Conservation (phyloP, 331 rosid genomes). For the Phaseolus coccineus region DNA sequence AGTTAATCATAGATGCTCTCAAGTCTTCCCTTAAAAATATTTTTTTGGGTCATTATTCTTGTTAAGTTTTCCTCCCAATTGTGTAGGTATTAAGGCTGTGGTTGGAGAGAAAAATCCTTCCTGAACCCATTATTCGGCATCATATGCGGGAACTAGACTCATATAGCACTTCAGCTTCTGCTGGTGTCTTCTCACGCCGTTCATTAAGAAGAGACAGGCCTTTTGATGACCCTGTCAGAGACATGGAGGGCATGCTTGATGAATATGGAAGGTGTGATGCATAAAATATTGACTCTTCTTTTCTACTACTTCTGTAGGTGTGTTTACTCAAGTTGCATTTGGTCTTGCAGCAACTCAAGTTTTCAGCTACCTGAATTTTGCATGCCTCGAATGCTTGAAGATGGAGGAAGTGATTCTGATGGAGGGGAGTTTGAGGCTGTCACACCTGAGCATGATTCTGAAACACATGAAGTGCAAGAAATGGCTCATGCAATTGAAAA, state of each 20-base stretch:
- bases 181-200: slow-evolving; percentile 78
- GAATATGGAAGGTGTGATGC: slow-evolving; percentile 97
- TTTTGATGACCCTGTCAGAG: slow-evolving; percentile 95
- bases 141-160: slow-evolving; percentile 86
- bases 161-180: slow-evolving; percentile 58
- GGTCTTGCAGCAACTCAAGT: slow-evolving; percentile 85
- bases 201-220: slow-evolving; percentile 89
- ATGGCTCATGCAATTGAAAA: slow-evolving; percentile 57
- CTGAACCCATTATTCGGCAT: slow-evolving; percentile 71
- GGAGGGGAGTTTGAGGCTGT: slow-evolving; percentile 88
- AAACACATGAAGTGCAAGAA: slow-evolving; percentile 58
- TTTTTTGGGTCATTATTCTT: slow-evolving; percentile 31
- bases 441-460: slow-evolving; percentile 79
- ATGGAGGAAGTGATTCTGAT: slow-evolving; percentile 94
- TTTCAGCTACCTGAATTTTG: slow-evolving; percentile 92
- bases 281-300: slow-evolving; percentile 5
- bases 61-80: slow-evolving; percentile 40
- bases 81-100: slow-evolving; percentile 89
- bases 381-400: slow-evolving; percentile 90
- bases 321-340: slow-evolving; percentile 39
- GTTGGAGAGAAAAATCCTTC: slow-evolving; percentile 82
- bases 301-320: slow-evolving; percentile 12
- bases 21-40: not conserved
- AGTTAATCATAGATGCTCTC: slow-evolving; percentile 17
- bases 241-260: slow-evolving; percentile 98